Base-by-base conservation (phyloP, 495 filamentous ascomycete genomes). In the Aspergillus funiculosus region DNA sequence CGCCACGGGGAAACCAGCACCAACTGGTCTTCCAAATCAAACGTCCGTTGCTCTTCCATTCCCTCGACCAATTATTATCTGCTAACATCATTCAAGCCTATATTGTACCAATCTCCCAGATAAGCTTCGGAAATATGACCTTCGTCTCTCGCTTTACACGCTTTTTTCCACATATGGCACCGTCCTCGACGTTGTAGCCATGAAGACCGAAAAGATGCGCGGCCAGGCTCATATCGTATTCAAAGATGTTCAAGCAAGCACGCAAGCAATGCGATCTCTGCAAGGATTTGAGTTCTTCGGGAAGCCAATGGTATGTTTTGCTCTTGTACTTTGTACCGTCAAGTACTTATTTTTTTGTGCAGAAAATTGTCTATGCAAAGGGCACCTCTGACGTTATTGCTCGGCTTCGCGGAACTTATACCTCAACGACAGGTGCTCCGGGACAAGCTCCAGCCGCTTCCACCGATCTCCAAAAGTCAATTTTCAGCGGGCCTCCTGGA, bases 191-290 rank as follows among this genome's bases (percentile, higher is more conserved):
- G 82, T 99, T n/a, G 85, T 94, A 24, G 85, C 87, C 24, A 73
- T 95, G 56, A 89, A 87, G 66, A 92, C 86, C 0, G 71, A 71
- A 56, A 89, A 89, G 67, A 90, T 95, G 85, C 85, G 94, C 26
- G 92, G 92, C 2, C 92, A 97, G 63, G 94, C 92, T 39, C 90
- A 96, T 59, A 73, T 99, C 35, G 86, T 90, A 3, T 96, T 87
- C 63, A 80, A 85, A 47, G 92, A 99, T 59, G 69, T 90, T 9
- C 83, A 91, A 46, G 77, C 83, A 2, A 89, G 87, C 34, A 92
- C 89, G 22, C 86, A 94, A 57, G 92, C 92, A 2, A 84, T 97
- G 81, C 74, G 90, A 43, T 80, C 86, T 21, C 69, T 95, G 19
- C 83, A 97, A 53, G 88, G 87, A 0, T 86, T 89, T 54, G 80